phyloP scores from a whole-genome alignment of 129 eudicot species.

The Tanacetum coccineum region DNA sequence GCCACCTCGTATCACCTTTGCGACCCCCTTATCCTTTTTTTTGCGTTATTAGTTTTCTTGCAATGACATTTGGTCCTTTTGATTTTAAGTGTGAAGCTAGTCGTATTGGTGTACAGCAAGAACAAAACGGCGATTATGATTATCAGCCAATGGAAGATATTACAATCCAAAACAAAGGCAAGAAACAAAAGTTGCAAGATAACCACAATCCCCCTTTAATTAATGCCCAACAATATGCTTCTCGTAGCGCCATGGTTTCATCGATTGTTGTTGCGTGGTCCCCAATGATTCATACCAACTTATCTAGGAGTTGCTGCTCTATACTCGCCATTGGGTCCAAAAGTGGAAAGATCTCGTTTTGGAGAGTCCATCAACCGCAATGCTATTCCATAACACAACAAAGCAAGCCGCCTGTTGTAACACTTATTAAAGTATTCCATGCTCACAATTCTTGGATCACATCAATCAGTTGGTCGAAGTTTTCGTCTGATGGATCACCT shows the following conservation, averaged over 20 bases:
- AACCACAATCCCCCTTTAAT: conserved; percentile 28
- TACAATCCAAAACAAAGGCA: conserved; percentile 24
- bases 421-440: conserved; percentile 49
- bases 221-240: conserved; percentile 58
- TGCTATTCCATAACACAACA: conserved; percentile 45
- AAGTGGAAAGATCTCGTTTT: conserved; percentile 61
- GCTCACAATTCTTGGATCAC: conserved; percentile 78
- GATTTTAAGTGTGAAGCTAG: conserved; percentile 34
- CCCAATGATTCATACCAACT: conserved; percentile 43
- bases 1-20: too few relatives aligned
- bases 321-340: conserved; percentile 75
- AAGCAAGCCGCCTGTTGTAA: conserved; percentile 25
- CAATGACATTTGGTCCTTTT: conserved; percentile 10
- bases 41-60: background rate
- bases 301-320: conserved; percentile 44
- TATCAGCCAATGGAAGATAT: conserved; percentile 17
- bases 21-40: background rate
- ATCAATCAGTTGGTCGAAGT: conserved; percentile 53
- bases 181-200: conserved; percentile 27
- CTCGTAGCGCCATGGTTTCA: conserved; percentile 67
- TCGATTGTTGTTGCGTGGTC: conserved; percentile 86
- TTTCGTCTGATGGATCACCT: conserved; percentile 43
- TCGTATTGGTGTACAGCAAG: conserved; percentile 20
- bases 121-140: conserved; percentile 17
- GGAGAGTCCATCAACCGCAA: conserved; percentile 59